These are phyloP conservation scores for Tillandsia fasciculata DNA, from an alignment of 176 grass and related monocot genomes.

Conservation along the genomic window DNA sequence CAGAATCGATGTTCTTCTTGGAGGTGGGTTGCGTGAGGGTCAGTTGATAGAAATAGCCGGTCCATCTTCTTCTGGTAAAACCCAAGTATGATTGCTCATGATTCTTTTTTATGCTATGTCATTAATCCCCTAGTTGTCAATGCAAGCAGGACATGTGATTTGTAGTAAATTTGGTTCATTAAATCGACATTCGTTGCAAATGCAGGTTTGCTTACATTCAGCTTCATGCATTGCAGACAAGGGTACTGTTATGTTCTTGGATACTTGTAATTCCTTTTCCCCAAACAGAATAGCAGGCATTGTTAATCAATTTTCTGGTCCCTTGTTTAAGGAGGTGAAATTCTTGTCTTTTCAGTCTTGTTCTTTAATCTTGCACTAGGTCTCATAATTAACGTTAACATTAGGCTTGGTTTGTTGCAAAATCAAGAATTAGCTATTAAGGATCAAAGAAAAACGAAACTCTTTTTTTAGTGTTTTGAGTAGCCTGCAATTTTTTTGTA, in stretches of 20 bases:
- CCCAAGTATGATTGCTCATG: slow-evolving; percentile 36
- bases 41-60: slow-evolving; percentile 72
- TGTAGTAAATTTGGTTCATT: too few relatives aligned
- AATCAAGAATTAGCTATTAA: neutral
- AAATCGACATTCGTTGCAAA: neutral
- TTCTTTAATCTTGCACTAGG: neutral
- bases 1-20: slow-evolving; percentile 76
- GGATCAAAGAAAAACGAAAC: neutral
- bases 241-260: slow-evolving; percentile 61
- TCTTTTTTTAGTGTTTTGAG: neutral
- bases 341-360: neutral
- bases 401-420: neutral
- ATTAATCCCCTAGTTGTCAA: too few relatives aligned
- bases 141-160: too few relatives aligned
- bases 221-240: slow-evolving; percentile 48
- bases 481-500: slow-evolving; percentile 6
- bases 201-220: slow-evolving; percentile 66
- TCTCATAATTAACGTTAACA: neutral
- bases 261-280: slow-evolving; percentile 88
- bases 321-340: slow-evolving; percentile 34
- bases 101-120: neutral
- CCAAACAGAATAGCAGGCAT: slow-evolving; percentile 39
- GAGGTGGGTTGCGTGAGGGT: slow-evolving; percentile 59
- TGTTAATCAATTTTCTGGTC: slow-evolving; percentile 28
- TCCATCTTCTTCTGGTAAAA: slow-evolving; percentile 84